These are phyloP conservation scores for Pythium brachiatum DNA, from an alignment of 352 stramenopile species.

Conservation along the genomic window DNA sequence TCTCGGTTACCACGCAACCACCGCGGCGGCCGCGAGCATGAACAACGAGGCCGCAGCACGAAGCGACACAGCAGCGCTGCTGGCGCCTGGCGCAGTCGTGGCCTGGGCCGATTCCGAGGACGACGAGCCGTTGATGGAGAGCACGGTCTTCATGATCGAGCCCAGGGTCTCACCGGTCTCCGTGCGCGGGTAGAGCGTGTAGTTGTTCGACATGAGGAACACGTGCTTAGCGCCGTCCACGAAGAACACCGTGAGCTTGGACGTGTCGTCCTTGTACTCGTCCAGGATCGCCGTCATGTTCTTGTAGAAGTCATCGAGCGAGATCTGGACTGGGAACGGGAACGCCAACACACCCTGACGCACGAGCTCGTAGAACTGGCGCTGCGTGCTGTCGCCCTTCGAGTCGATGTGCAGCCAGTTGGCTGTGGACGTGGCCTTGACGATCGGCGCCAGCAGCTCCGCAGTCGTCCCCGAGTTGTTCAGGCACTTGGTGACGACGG, in stretches of 20 bases:
- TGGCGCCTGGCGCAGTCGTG: background rate
- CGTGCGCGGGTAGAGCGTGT: constrained; percentile 9
- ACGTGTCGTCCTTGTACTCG: constrained; percentile 38
- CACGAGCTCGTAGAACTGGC: constrained; percentile 65
- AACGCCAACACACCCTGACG: constrained; percentile 47
- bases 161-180: constrained; percentile 21
- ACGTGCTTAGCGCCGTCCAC: constrained; percentile 47
- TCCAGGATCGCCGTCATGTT: constrained; percentile 39
- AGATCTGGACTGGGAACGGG: constrained; percentile 55
- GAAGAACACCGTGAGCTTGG: constrained; percentile 45
- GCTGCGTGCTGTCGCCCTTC: constrained; percentile 57
- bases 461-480: constrained; percentile 39
- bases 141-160: constrained; percentile 4
- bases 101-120: background rate
- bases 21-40: constrained; percentile 1
- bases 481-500: constrained; percentile 45
- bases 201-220: constrained; percentile 30
- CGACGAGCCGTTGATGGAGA: constrained; percentile 7
- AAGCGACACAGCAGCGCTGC: constrained; percentile 8
- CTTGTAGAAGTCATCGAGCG: constrained; percentile 49
- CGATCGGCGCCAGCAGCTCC: constrained; percentile 52
- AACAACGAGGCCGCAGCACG: constrained; percentile 1
- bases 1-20: constrained; percentile 13
- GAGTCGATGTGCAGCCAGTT: constrained; percentile 71
- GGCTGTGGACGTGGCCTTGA: constrained; percentile 39